Conservation (phyloP, 306 rosid genomes). For the Arachis stenosperma region DNA sequence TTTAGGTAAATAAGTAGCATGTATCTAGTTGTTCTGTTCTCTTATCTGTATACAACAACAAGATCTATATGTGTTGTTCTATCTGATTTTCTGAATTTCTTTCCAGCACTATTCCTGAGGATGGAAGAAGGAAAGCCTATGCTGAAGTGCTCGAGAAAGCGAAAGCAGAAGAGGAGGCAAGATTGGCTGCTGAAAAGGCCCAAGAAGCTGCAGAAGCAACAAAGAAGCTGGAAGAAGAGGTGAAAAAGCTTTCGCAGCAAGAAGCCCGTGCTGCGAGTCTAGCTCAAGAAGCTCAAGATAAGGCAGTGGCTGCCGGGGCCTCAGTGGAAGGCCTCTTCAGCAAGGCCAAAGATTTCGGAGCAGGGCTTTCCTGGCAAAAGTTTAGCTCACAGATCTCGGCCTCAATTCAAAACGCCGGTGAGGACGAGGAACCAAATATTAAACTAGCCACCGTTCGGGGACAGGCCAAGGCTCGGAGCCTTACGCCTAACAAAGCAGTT, state of each 20-base stretch:
- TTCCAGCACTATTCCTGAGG: constrained; percentile 78
- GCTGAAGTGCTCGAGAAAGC: constrained; percentile 66
- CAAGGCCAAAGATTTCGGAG: constrained; percentile 74
- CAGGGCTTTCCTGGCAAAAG: constrained; percentile 75
- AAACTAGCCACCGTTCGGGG: constrained; percentile 92
- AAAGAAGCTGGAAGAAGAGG: constrained; percentile 66
- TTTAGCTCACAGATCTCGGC: constrained; percentile 65
- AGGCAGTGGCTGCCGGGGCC: constrained; percentile 59
- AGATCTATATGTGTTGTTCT: not conserved
- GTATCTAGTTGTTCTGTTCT: not conserved
- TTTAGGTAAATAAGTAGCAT: constrained; percentile 58
- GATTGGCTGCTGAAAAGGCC: constrained; percentile 60
- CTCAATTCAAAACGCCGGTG: constrained; percentile 51
- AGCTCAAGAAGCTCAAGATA: constrained; percentile 65
- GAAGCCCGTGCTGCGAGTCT: constrained; percentile 54
- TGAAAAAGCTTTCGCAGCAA: constrained; percentile 56
- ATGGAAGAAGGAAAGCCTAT: constrained; percentile 85
- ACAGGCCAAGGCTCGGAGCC: constrained; percentile 79
- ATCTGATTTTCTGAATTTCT: constrained; percentile 26
- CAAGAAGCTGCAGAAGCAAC: constrained; percentile 59
- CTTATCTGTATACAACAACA: constrained; percentile 15
- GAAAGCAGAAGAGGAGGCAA: constrained; percentile 85
- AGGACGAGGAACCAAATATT: constrained; percentile 56
- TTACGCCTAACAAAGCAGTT: constrained; percentile 59
- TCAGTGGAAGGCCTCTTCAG: constrained; percentile 59